Base-by-base conservation (phyloP, 2,329 filamentous ascomycete species). In the Kalaharituber pfeilii region DNA sequence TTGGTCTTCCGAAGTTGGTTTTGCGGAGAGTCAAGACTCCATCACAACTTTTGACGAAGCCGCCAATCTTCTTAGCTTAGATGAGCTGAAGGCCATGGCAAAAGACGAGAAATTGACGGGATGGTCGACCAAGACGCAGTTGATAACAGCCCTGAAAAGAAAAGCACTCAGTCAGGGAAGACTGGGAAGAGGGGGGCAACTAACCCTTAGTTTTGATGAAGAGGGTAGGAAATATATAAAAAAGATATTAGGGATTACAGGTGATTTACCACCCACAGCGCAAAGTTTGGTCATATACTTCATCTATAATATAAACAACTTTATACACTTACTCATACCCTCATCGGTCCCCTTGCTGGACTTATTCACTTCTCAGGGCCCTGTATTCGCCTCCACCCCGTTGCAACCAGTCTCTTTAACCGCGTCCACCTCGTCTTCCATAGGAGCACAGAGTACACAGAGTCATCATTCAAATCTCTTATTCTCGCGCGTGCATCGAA, bases 371-470 rank as follows among this genome's bases (percentile, higher is more conserved):
- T 27, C 24, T 84, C 84, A 0, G 91, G 91, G 0, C 79, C 86
- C 13, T 94, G 88, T 60, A 81, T 96, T 57, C 76, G 89, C 33
- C 76, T 98, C 11, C 86, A 86, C 0, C 69, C 81, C 0, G 69
- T 77, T 0, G 75, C 81, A 0, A 76, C 87, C 58, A 86, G 81
- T 63, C 75, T 98, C 0, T 98, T 98, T 63, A 87, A 95, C 67
- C 79, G 91, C 25, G 87, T 96, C 0, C 91, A 96, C 69, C 71
- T 98, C 2, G 87, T 98, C 26, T 98, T 95, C 67, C 96, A 96
- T 67, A 77, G 89, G 56, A 95, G 88, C 8, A 93, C 86, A 0
- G 85, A 94, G 66, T 98, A 91, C 91, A 94, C 88, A 0, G 89
- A 96, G 63, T 96, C 94, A 67, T 95, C 89, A 1, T 72, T 98